Conservation (phyloP, 495 filamentous ascomycete species). For the Hypoxylon fragiforme region DNA sequence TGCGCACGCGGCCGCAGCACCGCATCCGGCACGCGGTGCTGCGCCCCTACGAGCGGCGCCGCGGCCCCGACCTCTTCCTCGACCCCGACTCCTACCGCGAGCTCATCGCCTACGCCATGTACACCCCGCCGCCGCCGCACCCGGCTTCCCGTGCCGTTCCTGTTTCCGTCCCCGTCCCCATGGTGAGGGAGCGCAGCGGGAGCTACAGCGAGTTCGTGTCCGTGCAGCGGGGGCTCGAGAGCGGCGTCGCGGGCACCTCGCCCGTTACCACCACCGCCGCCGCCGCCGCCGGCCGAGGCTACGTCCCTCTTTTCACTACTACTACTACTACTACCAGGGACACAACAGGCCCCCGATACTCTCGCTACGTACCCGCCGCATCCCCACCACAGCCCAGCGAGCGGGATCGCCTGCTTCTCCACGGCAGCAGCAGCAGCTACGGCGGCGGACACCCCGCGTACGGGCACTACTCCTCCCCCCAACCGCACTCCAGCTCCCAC, state of each 20-base stretch:
- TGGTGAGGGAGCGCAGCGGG: constrained; percentile 12
- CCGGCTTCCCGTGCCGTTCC: constrained; percentile 13
- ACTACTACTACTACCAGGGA: too few relatives aligned
- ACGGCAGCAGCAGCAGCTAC: neutral
- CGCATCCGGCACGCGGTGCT: constrained; percentile 10
- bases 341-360: too few relatives aligned
- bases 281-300: neutral
- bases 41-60: constrained; percentile 15
- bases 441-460: constrained; percentile 2
- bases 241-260: constrained; percentile 2
- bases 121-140: constrained; percentile 17
- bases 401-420: constrained; percentile 10
- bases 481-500: too few relatives aligned
- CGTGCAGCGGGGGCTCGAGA: constrained; percentile 10
- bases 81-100: constrained; percentile 23
- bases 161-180: neutral
- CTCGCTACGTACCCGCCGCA: too few relatives aligned
- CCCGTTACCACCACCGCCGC: constrained; percentile 1
- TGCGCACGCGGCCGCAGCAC: constrained; percentile 19
- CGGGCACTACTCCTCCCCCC: neutral
- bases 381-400: constrained; percentile 1
- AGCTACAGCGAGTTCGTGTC: constrained; percentile 29
- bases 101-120: constrained; percentile 21
- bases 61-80: constrained; percentile 20
- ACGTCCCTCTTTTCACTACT: too few relatives aligned